These are phyloP conservation scores for Fraxinus sp. DNA, from an alignment of 305 asterid species.

Conservation along the genomic window DNA sequence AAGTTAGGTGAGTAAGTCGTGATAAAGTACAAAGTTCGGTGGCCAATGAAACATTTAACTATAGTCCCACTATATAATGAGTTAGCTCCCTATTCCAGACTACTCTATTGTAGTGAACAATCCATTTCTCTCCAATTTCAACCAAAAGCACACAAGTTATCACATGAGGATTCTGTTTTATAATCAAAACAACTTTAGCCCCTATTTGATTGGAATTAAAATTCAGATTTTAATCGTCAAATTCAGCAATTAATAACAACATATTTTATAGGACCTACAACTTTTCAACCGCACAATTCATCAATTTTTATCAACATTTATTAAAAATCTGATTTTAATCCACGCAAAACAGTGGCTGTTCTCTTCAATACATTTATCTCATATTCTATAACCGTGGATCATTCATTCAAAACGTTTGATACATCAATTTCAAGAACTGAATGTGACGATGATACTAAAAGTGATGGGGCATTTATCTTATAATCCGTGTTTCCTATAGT, in stretches of 20 bases:
- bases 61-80: background rate
- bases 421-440: background rate
- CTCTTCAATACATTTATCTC: background rate
- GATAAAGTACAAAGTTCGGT: background rate
- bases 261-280: too few species aligned
- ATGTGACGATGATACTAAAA: background rate
- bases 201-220: background rate
- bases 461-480: background rate
- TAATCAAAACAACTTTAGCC: background rate
- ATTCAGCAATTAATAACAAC: background rate
- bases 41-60: background rate
- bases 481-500: background rate
- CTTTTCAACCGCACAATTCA: too few species aligned
- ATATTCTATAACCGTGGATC: background rate
- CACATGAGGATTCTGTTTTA: background rate
- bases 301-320: too few species aligned
- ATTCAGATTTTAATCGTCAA: too few species aligned
- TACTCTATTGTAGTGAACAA: background rate
- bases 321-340: too few species aligned
- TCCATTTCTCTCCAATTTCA: conserved; percentile 21
- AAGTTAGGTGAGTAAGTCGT: background rate
- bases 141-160: conserved; percentile 5
- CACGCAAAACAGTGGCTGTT: background rate
- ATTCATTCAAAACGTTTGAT: background rate
- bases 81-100: background rate